Evolutionary conservation across 257 asterid species (phyloP).

Genomic region (Rubia yunnanensis): DNA sequence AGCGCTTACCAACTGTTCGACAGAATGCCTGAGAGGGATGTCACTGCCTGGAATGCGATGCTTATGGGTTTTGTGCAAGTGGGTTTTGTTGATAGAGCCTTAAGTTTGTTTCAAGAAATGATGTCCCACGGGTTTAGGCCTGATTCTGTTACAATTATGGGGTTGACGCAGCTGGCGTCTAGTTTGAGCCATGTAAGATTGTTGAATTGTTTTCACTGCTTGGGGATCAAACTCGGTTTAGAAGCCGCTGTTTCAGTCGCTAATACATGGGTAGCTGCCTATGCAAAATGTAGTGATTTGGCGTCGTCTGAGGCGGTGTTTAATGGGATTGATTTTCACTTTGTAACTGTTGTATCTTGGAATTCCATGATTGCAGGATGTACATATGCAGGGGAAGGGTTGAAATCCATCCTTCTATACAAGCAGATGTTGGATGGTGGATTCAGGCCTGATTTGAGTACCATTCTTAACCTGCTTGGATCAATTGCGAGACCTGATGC

Average conservation of each 20-base stretch:
- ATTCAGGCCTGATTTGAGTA: slow-evolving; percentile 45
- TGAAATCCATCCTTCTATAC: slow-evolving; percentile 34
- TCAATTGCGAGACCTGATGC: slow-evolving; percentile 31
- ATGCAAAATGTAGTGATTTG: slow-evolving; percentile 31
- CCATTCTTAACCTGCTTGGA: slow-evolving; percentile 46
- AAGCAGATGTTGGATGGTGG: slow-evolving; percentile 32
- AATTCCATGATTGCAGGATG: slow-evolving; percentile 57
- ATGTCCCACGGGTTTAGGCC: slow-evolving; percentile 41
- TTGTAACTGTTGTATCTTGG: slow-evolving; percentile 53
- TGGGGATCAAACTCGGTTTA: slow-evolving; percentile 40
- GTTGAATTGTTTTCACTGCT: slow-evolving; percentile 41
- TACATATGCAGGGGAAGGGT: slow-evolving; percentile 32
- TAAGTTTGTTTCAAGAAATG: slow-evolving; percentile 34
- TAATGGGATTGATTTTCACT: slow-evolving; percentile 22
- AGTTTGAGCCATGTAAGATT: slow-evolving; percentile 22
- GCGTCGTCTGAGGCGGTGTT: slow-evolving; percentile 40
- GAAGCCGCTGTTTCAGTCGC: slow-evolving; percentile 34
- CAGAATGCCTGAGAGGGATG: slow-evolving; percentile 49
- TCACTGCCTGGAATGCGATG: slow-evolving; percentile 61
- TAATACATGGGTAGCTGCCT: slow-evolving; percentile 48
- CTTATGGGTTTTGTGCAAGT: slow-evolving; percentile 35
- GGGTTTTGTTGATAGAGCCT: slow-evolving; percentile 30
- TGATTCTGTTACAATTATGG: slow-evolving; percentile 48
- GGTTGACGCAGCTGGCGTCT: slow-evolving; percentile 35
- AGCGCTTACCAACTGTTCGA: slow-evolving; percentile 50